Conservation (phyloP, 140 eudicot species). For the Senecio squalidus region DNA sequence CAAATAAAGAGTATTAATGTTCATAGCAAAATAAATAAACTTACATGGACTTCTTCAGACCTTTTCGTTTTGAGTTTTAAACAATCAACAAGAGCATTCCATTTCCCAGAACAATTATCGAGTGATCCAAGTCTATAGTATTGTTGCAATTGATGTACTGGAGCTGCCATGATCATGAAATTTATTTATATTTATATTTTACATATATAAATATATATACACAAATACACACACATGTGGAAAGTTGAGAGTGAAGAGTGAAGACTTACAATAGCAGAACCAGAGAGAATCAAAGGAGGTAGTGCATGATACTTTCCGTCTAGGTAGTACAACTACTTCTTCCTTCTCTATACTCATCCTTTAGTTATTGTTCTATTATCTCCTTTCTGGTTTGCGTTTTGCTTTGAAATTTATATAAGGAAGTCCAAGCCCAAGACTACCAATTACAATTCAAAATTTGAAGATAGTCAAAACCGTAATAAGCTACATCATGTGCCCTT, state of each 20-base stretch:
- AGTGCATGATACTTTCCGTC: constrained; percentile 57
- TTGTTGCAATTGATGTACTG: constrained; percentile 97
- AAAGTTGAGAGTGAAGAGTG: neutral
- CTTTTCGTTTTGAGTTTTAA: constrained; percentile 79
- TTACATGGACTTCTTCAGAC: constrained; percentile 64
- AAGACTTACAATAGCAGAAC: constrained; percentile 82
- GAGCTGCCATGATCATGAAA: constrained; percentile 53
- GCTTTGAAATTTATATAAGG: neutral
- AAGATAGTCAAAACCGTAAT: constrained; percentile 10
- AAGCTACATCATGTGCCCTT: neutral
- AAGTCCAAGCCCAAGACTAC: neutral
- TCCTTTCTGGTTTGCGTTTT: neutral
- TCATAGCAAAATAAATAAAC: neutral
- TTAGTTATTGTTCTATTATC: neutral
- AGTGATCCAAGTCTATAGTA: constrained; percentile 83
- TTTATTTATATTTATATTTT: constrained; percentile 2
- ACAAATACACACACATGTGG: neutral
- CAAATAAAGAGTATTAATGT: neutral
- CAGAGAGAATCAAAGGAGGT: constrained; percentile 70
- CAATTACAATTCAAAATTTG: neutral
- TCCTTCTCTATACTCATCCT: constrained; percentile 48
- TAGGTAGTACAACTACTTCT: constrained; percentile 30
- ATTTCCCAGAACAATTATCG: constrained; percentile 73
- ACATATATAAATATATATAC: neutral
- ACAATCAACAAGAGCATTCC: constrained; percentile 74